phyloP scores from a whole-genome alignment of 352 stramenopile genomes.

The Pythium coloratum region DNA sequence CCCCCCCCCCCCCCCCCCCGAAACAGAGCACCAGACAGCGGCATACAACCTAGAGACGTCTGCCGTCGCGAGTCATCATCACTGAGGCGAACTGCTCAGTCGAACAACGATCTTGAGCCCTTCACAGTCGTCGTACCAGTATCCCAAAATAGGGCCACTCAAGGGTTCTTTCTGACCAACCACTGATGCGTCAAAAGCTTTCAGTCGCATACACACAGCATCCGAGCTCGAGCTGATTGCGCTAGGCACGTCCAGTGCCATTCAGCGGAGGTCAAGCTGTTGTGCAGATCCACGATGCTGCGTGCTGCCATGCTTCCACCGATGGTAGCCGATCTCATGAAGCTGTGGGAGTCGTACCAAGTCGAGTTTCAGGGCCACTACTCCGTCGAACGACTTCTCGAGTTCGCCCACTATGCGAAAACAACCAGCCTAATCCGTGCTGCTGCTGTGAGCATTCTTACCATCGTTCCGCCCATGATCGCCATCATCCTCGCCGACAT shows the following conservation, averaged over 20 bases:
- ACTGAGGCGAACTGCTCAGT: neutral
- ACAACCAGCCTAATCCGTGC: neutral
- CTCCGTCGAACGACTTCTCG: slow-evolving; percentile 2
- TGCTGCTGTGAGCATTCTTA: neutral
- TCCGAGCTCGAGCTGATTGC: no score
- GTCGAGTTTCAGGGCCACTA: slow-evolving; percentile 20
- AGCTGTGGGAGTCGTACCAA: slow-evolving; percentile 14
- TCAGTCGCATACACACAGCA: no score
- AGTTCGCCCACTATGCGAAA: neutral
- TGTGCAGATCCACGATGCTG: neutral
- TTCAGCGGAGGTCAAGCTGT: no score
- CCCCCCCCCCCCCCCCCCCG: no score
- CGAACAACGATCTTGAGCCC: no score
- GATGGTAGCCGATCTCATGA: neutral
- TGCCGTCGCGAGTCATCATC: slow-evolving; percentile 11
- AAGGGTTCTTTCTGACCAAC: no score
- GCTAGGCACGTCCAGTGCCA: no score
- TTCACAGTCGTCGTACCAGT: no score
- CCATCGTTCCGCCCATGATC: neutral
- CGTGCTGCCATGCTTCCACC: neutral
- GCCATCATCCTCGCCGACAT: slow-evolving; percentile 10
- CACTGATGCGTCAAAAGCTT: no score
- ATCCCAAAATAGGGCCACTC: no score
- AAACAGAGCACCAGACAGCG: no score
- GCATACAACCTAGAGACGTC: no score